Base-by-base conservation (phyloP, 1,284 basidiomycete genomes). In the Mycosarcoma mackinlayi region DNA sequence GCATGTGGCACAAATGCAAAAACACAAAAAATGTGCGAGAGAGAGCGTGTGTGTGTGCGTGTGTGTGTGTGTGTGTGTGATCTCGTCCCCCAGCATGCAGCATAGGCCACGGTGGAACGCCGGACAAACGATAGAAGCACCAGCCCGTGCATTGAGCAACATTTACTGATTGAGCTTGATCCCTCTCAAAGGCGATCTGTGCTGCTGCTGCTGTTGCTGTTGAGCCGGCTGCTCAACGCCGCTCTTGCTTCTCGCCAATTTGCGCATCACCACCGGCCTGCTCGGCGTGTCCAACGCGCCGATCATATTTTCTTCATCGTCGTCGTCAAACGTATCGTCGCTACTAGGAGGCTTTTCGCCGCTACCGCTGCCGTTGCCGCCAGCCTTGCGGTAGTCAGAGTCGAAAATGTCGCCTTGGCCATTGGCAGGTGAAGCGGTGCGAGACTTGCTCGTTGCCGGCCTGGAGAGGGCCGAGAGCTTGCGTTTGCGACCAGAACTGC, bases 211-310 rank as follows among this genome's bases (percentile, higher is more conserved):
- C 18, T 2, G 9, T 34, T n/a, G 10, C 23, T 27, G 14, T 11
- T 18, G n/a, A 18, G 41, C 35, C 6, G 35, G 28, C 21, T 31
- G 23, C 31, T 47, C 38, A 18, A 11, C 33, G 1, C 25, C 48
- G 13, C 49, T 42, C 34, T 24, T 24, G n/a, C 47, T 47, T 33
- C 54, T 38, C 18, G 69, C 35, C 40, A 61, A 27, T 45, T 44
- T 50, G 38, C 60, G 38, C 30, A 62, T 18, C 45, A 57, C 42
- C 19, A 53, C 50, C 37, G 60, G 48, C 5, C 53, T 23, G 2
- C 47, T 56, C 4, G 74, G 74, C 39, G 74, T 73, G 31, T 76
- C 74, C 21, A 76, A 40, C 14, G 63, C 49, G 0, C 52, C 44
- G 11, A 61, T 60, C 21, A 34, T 38, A 24, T 55, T 44, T 21